Conservation (phyloP, 148 eudicot species). For the Persicaria tinctoria region DNA sequence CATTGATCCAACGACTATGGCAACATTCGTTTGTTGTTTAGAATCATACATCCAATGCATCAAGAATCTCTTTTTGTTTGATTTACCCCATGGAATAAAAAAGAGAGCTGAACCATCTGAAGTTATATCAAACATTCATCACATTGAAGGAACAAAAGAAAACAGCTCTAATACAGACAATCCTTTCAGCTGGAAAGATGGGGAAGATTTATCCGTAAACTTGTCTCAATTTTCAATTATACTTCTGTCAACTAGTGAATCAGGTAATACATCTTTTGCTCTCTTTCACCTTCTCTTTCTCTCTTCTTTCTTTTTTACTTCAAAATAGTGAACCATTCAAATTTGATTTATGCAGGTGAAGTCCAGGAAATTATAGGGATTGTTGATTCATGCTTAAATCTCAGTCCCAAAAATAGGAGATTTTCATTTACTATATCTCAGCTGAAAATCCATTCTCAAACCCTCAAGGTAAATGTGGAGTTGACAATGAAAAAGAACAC, state of each 20-base stretch:
- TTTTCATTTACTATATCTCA: conserved; percentile 42
- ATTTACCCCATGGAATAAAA: neutral
- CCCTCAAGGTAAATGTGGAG: conserved; percentile 26
- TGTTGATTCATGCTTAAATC: conserved; percentile 38
- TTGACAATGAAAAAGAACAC: conserved; percentile 12
- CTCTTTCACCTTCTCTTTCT: neutral
- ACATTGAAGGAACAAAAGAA: conserved; percentile 19
- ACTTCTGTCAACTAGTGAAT: conserved; percentile 54
- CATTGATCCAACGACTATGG: conserved; percentile 45
- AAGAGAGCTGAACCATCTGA: conserved; percentile 26
- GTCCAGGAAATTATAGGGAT: conserved; percentile 54
- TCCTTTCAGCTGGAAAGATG: conserved; percentile 24
- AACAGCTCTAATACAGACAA: conserved; percentile 16
- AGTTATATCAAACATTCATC: conserved; percentile 9
- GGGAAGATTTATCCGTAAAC: conserved; percentile 43
- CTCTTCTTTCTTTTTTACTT: conserved; percentile 1
- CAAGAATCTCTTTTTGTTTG: conserved; percentile 29
- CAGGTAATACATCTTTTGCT: conserved; percentile 46
- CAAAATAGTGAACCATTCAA: neutral
- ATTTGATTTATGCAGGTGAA: conserved; percentile 39
- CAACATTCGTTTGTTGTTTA: conserved; percentile 36
- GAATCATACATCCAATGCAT: conserved; percentile 35
- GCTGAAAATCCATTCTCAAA: conserved; percentile 55
- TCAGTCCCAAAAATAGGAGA: conserved; percentile 30
- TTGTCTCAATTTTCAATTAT: conserved; percentile 51